These are phyloP conservation scores for Copromyces sp. DNA, from an alignment of 495 filamentous ascomycete genomes.

Conservation along the genomic window DNA sequence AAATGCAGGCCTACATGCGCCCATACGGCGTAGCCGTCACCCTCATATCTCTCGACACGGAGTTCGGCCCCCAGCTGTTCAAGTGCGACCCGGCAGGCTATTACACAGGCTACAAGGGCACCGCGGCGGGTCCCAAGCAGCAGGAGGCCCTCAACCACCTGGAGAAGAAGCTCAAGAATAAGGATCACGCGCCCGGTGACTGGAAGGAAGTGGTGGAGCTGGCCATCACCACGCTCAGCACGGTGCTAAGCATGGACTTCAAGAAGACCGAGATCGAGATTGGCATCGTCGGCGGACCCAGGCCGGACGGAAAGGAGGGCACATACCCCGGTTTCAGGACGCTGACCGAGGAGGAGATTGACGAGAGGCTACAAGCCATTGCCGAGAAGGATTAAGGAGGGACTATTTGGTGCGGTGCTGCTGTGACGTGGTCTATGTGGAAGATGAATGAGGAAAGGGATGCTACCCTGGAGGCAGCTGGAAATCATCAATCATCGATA, in stretches of 20 bases:
- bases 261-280: conserved; percentile 99
- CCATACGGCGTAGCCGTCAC: conserved; percentile 92
- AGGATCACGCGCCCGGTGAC: conserved; percentile 81
- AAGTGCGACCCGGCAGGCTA: conserved; percentile 98
- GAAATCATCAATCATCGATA: not conserved
- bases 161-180: conserved; percentile 99
- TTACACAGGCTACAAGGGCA: conserved; percentile 96
- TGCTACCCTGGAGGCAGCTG: conserved; percentile 6
- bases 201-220: conserved; percentile 99
- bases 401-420: not conserved
- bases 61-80: conserved; percentile 92
- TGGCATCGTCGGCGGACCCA: conserved; percentile 84
- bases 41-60: conserved; percentile 83
- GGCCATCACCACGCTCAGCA: conserved; percentile 87
- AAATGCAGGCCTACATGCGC: conserved; percentile 83
- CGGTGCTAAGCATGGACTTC: conserved; percentile 95
- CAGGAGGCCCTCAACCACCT: conserved; percentile 96
- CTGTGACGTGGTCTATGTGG: conserved; percentile 5
- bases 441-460: conserved; percentile 7
- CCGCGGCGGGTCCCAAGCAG: conserved; percentile 90
- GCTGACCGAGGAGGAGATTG: conserved; percentile 94
- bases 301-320: conserved; percentile 68
- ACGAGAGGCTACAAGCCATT: conserved; percentile 94
- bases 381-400: conserved; percentile 82
- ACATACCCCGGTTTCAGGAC: conserved; percentile 69